Conservation (phyloP, 78 protist species). For the Monocercomonoides exilis region DNA sequence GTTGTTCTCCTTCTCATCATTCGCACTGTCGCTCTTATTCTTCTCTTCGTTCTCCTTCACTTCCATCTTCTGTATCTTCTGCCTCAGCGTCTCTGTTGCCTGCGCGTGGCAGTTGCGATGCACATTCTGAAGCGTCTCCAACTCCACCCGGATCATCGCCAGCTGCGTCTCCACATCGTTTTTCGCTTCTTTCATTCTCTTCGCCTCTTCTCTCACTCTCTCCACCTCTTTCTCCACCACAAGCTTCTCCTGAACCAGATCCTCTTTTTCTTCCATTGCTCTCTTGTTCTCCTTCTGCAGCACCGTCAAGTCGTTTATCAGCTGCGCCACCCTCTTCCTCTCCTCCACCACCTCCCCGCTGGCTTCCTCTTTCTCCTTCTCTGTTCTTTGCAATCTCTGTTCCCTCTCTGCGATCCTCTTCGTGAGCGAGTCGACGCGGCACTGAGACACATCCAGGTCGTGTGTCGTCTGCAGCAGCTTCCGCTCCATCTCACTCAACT, state of each 20-base stretch:
- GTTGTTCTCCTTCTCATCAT: too few species aligned
- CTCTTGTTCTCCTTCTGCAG: not conserved
- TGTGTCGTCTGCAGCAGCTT: too few species aligned
- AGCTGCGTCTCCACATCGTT: not conserved
- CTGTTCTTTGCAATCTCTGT: not conserved
- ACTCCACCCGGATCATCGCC: not conserved
- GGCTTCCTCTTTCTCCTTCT: too few species aligned
- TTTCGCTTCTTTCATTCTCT: not conserved
- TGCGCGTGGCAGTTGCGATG: not conserved
- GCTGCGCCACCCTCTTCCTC: not conserved
- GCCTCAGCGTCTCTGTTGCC: not conserved
- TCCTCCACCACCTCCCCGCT: constrained; percentile 1
- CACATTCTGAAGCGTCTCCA: not conserved
- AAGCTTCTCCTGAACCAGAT: too few species aligned
- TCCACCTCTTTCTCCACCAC: too few species aligned
- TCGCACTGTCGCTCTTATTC: too few species aligned
- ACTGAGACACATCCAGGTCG: too few species aligned
- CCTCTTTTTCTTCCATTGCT: not conserved
- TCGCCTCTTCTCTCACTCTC: not conserved
- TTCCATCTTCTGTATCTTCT: not conserved
- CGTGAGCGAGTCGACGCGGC: too few species aligned
- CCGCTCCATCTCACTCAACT: too few species aligned
- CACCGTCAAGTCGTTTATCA: not conserved
- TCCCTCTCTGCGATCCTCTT: not conserved
- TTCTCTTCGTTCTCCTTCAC: not conserved